Percentiles rank a stretch among this genome's conserved stretches.
Conservation (phyloP, 345 rosid species). For the Eutrema heterophyllum region DNA sequence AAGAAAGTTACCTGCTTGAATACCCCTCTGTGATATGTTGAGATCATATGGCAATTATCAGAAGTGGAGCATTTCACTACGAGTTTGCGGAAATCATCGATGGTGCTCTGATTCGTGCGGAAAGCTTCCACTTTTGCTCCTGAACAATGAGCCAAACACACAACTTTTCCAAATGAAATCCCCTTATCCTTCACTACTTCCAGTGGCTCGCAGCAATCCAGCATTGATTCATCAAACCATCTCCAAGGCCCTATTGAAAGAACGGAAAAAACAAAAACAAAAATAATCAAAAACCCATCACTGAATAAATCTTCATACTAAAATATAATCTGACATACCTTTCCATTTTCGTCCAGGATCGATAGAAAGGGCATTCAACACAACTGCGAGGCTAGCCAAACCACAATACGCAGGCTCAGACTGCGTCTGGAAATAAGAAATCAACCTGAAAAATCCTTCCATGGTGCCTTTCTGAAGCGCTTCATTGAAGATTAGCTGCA, state of each 20-base stretch:
- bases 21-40: conserved; percentile 69
- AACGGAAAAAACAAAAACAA: neutral
- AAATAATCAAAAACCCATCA: neutral
- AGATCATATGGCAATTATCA: conserved; percentile 72
- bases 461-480: conserved; percentile 82
- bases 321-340: conserved; percentile 32
- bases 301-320: neutral
- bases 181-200: conserved; percentile 81
- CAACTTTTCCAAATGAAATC: conserved; percentile 83
- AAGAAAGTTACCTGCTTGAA: conserved; percentile 57
- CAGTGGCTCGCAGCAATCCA: conserved; percentile 93
- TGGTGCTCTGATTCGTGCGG: conserved; percentile 67
- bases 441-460: conserved; percentile 85
- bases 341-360: conserved; percentile 91
- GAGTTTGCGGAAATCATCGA: conserved; percentile 73
- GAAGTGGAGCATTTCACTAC: conserved; percentile 56
- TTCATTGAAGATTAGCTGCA: conserved; percentile 74
- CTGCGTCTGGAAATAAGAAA: conserved; percentile 85
- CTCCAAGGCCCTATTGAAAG: conserved; percentile 80
- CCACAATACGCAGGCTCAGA: conserved; percentile 94
- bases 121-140: conserved; percentile 93
- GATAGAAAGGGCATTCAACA: conserved; percentile 84
- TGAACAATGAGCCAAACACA: conserved; percentile 84
- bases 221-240: conserved; percentile 98
- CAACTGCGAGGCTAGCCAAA: conserved; percentile 79